These are phyloP conservation scores for Chrysochromulina parva DNA, from an alignment of 78 protist genomes.

Conservation along the genomic window DNA sequence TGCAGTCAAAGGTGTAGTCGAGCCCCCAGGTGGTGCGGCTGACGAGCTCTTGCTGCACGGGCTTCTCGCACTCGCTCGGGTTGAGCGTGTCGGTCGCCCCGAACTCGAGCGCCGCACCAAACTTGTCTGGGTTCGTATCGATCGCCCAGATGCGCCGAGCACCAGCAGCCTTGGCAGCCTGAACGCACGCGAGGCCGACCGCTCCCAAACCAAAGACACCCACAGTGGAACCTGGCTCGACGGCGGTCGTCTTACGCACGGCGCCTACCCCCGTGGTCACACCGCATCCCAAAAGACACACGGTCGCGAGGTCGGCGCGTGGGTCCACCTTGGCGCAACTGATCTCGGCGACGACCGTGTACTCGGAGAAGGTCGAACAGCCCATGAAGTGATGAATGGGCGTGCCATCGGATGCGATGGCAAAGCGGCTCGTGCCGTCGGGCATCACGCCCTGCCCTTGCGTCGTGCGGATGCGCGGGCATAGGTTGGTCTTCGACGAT, in stretches of 20 bases:
- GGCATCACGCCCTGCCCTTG: neutral
- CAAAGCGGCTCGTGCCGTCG: neutral
- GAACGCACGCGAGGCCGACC: neutral
- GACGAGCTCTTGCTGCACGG: neutral
- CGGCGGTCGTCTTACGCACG: neutral
- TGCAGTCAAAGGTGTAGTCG: neutral
- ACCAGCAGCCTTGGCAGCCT: neutral
- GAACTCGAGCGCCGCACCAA: neutral
- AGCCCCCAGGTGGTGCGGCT: neutral
- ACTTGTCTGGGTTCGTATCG: neutral
- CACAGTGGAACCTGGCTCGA: neutral
- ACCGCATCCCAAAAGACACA: neutral
- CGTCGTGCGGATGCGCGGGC: neutral
- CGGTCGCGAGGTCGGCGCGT: neutral
- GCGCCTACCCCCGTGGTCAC: neutral
- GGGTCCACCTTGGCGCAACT: neutral
- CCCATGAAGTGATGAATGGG: neutral
- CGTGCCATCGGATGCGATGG: neutral
- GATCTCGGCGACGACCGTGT: neutral
- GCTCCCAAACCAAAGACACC: neutral
- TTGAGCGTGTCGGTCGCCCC: neutral
- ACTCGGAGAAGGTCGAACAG: neutral
- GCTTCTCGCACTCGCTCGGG: neutral
- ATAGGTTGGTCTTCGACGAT: neutral
- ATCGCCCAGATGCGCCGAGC: neutral